These are phyloP conservation scores for Vachellia collinsii DNA, from an alignment of 306 rosid species.

Conservation along the genomic window DNA sequence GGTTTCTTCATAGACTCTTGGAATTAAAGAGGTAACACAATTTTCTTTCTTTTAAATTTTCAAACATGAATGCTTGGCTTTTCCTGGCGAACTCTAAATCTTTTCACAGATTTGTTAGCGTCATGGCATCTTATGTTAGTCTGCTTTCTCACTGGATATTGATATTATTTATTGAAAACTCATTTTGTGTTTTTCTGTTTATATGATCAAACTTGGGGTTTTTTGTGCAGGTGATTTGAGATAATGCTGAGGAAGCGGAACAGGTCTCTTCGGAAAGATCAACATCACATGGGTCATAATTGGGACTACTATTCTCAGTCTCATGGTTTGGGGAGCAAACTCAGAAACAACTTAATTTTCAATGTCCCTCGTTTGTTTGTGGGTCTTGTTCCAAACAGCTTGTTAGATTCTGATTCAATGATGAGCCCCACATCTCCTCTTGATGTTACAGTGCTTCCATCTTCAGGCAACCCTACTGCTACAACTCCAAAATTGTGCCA, in stretches of 20 bases:
- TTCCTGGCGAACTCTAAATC: conserved; percentile 20
- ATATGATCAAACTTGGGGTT: not conserved
- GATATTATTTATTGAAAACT: conserved; percentile 1
- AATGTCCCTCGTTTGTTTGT: conserved; percentile 74
- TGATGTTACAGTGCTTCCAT: conserved; percentile 70
- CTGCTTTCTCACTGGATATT: not conserved
- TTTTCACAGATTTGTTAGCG: conserved; percentile 7
- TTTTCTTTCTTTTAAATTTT: conserved; percentile 1
- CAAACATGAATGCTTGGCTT: not conserved
- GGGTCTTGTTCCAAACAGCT: conserved; percentile 66
- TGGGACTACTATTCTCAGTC: conserved; percentile 47
- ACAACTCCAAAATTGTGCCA: conserved; percentile 50
- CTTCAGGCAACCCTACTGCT: conserved; percentile 51
- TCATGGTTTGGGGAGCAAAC: conserved; percentile 50
- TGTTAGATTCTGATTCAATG: conserved; percentile 76
- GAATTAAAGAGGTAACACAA: not conserved
- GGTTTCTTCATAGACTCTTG: conserved; percentile 26
- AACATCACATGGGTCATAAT: conserved; percentile 59
- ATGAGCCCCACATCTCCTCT: conserved; percentile 92
- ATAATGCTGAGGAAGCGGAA: conserved; percentile 84
- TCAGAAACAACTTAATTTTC: conserved; percentile 59
- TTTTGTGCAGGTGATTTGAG: conserved; percentile 48
- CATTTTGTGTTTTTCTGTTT: not conserved
- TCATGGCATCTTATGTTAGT: not conserved
- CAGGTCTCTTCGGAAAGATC: conserved; percentile 76